Evolutionary conservation across 345 rosid genomes (phyloP).

Genomic region (Leavenworthia alabamica): DNA sequence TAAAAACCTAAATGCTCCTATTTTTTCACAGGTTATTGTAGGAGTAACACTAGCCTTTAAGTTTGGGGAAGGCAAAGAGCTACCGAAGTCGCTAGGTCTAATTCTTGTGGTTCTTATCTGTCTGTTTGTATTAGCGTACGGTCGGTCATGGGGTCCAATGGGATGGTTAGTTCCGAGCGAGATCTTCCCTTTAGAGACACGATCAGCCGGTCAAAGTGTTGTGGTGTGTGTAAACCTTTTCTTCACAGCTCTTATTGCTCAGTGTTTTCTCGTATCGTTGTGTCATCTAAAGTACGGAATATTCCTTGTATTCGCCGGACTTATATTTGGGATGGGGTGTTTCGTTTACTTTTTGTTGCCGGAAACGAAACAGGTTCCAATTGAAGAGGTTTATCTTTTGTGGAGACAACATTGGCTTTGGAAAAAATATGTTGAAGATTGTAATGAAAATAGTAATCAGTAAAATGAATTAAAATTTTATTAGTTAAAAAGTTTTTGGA

Average conservation of each 20-base stretch:
- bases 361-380: conserved; percentile 84
- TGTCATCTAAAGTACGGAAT: conserved; percentile 71
- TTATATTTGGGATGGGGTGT: conserved; percentile 59
- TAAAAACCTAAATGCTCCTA: neutral
- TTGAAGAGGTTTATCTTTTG: conserved; percentile 72
- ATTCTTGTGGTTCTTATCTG: conserved; percentile 57
- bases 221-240: conserved; percentile 76
- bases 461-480: neutral
- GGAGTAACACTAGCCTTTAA: conserved; percentile 56
- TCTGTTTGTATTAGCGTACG: conserved; percentile 72
- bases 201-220: conserved; percentile 88
- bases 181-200: conserved; percentile 75
- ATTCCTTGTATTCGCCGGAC: conserved; percentile 60
- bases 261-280: conserved; percentile 62
- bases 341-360: conserved; percentile 78
- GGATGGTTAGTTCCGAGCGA: conserved; percentile 96
- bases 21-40: conserved; percentile 40
- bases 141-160: conserved; percentile 95
- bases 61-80: conserved; percentile 55
- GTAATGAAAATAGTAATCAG: neutral
- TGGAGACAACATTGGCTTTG: conserved; percentile 76
- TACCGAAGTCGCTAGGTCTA: conserved; percentile 37
- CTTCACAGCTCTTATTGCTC: conserved; percentile 82
- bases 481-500: neutral
- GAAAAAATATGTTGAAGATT: conserved; percentile 47